Base-by-base conservation (phyloP, 495 filamentous ascomycete species). In the Penicilliopsis zonata region DNA sequence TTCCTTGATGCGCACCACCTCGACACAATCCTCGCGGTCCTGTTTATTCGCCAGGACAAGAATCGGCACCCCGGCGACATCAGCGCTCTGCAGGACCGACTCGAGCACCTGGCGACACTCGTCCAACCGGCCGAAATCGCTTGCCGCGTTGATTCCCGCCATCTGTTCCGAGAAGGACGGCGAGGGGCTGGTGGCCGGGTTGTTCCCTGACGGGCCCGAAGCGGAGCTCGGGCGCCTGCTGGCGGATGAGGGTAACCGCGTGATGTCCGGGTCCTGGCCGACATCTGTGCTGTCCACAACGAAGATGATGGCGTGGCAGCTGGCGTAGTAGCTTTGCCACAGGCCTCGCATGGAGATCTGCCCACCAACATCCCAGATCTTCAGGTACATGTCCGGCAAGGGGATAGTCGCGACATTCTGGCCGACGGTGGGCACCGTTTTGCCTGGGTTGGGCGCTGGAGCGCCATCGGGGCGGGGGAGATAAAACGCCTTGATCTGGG, bases 311-410 rank as follows among this genome's bases (percentile, higher is more conserved):
- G 90, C 90, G 48, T 98, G 90, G 42, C 85, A 93, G 53, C 74
- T 80, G 14, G 74, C 64, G 63, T 94, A 98, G 59, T 98, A 98
- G 52, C 75, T 82, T 59, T 94, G 85, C 90, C 90, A 98, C 4
- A 98, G 78, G 36, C 78, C 77, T 29, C 90, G 81, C 49, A 98
- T 73, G 6, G 68, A 72, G 42, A 88, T 76, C 55, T 98, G 90
- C 2, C 90, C 90, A 35, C 90, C 90, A 2, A 98, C 82, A 56
- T 98, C 90, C 90, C 90, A 98, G 50, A 98, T 80, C 67, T 94
- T 94, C 46, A 98, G 70, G 64, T 95, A 94, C 75, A 94, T 82
- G 46, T 92, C 82, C 1, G 80, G 77, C 8, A 95, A 65, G 1
- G 75, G 70, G 52, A 98, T 82, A 26, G 85, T 86, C 21, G 84